These are phyloP conservation scores for Dryadomyces quercus-mongolicae DNA, from an alignment of 2,329 filamentous ascomycete genomes.

Conservation along the genomic window DNA sequence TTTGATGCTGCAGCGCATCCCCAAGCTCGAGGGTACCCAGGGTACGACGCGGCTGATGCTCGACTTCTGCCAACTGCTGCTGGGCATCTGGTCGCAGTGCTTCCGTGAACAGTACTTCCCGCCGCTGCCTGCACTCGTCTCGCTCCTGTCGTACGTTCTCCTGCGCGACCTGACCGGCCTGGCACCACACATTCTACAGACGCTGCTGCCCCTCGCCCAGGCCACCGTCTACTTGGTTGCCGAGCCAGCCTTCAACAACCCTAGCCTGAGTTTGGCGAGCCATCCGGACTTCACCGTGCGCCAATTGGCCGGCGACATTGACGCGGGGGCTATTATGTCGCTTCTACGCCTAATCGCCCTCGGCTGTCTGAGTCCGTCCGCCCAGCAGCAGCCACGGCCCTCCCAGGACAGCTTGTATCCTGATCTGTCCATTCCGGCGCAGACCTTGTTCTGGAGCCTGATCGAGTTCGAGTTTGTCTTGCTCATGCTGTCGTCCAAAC, in stretches of 20 bases:
- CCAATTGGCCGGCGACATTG: conserved; percentile 41
- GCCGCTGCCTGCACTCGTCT: conserved; percentile 53
- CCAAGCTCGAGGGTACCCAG: conserved; percentile 36
- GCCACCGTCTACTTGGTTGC: conserved; percentile 49
- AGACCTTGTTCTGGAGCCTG: conserved; percentile 50
- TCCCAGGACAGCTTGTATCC: conserved; percentile 7
- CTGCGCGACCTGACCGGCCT: conserved; percentile 47
- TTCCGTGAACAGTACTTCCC: conserved; percentile 48
- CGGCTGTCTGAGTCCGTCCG: conserved; percentile 35
- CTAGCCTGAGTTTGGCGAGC: conserved; percentile 33
- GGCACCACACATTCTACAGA: conserved; percentile 45
- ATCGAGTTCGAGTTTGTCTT: conserved; percentile 56
- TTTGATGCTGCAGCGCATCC: conserved; percentile 55
- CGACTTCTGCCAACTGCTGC: conserved; percentile 50
- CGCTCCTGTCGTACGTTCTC: conserved; percentile 52
- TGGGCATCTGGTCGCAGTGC: conserved; percentile 58
- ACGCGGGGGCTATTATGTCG: conserved; percentile 50
- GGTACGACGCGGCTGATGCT: conserved; percentile 45
- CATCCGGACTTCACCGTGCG: conserved; percentile 27
- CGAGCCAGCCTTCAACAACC: conserved; percentile 39
- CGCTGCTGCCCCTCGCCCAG: conserved; percentile 42
- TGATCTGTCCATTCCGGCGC: conserved; percentile 15
- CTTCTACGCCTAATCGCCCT: conserved; percentile 53
- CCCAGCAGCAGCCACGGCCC: conserved; percentile 11
- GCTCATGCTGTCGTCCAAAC: conserved; percentile 54